Conservation (phyloP, 495 filamentous ascomycete species). For the Thozetella sp. region DNA sequence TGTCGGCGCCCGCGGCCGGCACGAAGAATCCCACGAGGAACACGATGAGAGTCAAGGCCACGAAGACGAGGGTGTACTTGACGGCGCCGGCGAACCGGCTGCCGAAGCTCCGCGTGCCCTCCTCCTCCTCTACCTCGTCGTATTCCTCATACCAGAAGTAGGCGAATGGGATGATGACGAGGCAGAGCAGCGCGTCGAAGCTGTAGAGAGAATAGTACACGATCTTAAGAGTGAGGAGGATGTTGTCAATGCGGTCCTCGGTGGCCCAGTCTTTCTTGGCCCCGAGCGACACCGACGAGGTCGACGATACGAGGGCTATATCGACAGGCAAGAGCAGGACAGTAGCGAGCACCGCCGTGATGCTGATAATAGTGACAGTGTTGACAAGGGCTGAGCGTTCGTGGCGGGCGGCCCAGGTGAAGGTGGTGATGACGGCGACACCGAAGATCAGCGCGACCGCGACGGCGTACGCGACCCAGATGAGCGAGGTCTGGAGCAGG, state of each 20-base stretch:
- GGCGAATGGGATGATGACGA: conserved; percentile 89
- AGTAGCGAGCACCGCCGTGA: conserved; percentile 86
- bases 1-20: conserved; percentile 67
- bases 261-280: conserved; percentile 94
- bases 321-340: conserved; percentile 93
- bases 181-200: conserved; percentile 86
- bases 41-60: conserved; percentile 76
- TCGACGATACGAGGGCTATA: conserved; percentile 91
- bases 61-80: conserved; percentile 89
- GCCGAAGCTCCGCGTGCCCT: conserved; percentile 69
- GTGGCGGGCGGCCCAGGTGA: conserved; percentile 81
- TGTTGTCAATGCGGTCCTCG: conserved; percentile 71
- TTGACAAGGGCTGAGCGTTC: conserved; percentile 83
- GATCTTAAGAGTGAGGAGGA: conserved; percentile 76
- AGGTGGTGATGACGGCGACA: conserved; percentile 80
- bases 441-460: conserved; percentile 70
- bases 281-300: conserved; percentile 72
- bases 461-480: conserved; percentile 90
- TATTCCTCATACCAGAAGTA: conserved; percentile 99
- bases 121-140: conserved; percentile 79
- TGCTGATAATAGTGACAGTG: conserved; percentile 79
- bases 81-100: conserved; percentile 76
- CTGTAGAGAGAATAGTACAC: conserved; percentile 94
- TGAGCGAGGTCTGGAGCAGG: conserved; percentile 79
- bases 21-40: conserved; percentile 94